Base-by-base conservation (phyloP, 805 yeast genomes). In the Nakazawaea ambrosiae region DNA sequence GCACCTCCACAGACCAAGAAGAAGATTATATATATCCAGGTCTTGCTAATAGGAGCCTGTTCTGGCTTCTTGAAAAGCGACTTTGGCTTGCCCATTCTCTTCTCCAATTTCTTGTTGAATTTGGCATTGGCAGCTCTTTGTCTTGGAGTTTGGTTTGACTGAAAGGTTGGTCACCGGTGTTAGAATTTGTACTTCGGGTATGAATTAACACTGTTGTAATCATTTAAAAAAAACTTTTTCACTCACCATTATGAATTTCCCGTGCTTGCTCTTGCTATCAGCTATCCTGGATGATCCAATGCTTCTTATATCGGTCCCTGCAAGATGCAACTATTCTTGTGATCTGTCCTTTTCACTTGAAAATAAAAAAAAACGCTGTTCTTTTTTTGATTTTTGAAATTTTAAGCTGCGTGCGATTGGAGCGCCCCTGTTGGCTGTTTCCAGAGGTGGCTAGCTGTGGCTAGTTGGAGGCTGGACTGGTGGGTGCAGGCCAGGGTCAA, bases 71-170 rank as follows among this genome's bases (percentile, higher is more conserved):
- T 52, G 30, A 48, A 58, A 11, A 63, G 56, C 4, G 42, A 14
- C 49, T 73, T 77, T 33, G 81, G 75, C 63, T 81, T 81, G 39
- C 96, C 96, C 66, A 74, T 79, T 55, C 80, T 79, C 46, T 71
- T 70, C 51, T 78, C 83, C 47, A 80, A 78, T 49, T 68, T 71
- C 60, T 80, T 83, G 50, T 83, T 86, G 58, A 78, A 90, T 57
- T 80, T 84, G 51, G 73, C 74, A 60, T 89, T 89, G n/a, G 95
- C 96, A 38, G 74, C 67, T 62, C 89, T 81, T 64, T 89, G 96
- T 51, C 73, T 78, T 41, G 92, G 89, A 18, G 96, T 82, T 69
- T 88, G 96, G 23, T 68, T 52, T 45, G 84, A 19, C 33, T 30
- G 24, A 5, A 16, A 15, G 14, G 7, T n/a, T n/a, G 29, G 14